Evolutionary conservation across 495 filamentous ascomycete species (phyloP), one percentile per base, ranked within the genome.

Genomic region (Baudoinia panamericana): DNA sequence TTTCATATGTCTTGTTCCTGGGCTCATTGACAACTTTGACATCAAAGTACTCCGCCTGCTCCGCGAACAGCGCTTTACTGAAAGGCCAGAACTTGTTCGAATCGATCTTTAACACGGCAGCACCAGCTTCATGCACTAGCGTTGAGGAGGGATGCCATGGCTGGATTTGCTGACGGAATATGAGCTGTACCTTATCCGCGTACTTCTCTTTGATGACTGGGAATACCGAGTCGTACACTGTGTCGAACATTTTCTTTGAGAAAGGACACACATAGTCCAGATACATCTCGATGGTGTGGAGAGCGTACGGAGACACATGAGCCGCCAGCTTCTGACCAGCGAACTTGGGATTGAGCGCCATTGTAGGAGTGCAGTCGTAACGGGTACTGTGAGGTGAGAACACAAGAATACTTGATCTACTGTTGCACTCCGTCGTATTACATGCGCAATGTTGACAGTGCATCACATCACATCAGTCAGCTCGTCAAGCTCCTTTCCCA

Each of bases 111-210:
- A 82, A 65, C 5, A 93, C 80, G 7, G 85, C 87, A 8, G 80
- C 67, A 6, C 66, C 87, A 27, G 88, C 84, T 68, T 95, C 88
- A 61, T 96, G 88, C 18, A 70, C 69, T 12, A 93, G 73, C 0
- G 85, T 93, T 16, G 78, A 84, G 31, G 80, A 83, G 10, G 88
- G 88, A 59, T 96, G 86, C 87, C 88, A 96, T 11, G 88, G 88
- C 58, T 96, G 42, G 49, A 94, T 75, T 54, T 94, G 87, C 50
- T 87, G 84, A 17, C 85, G 80, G 65, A 94, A 78, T 38, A 95
- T 71, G 38, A 88, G 64, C 44, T 78, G 73, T 2, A 88, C 61
- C 41, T 65, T 69, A n/a, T 68, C 54, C 52, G 78, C 78, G 48
- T 43, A 48, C 28, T 75, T 76, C 28, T 63, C 22, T 15, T 63